phyloP scores from a whole-genome alignment of 768 basidiomycete species.

The Mycena crocata region DNA sequence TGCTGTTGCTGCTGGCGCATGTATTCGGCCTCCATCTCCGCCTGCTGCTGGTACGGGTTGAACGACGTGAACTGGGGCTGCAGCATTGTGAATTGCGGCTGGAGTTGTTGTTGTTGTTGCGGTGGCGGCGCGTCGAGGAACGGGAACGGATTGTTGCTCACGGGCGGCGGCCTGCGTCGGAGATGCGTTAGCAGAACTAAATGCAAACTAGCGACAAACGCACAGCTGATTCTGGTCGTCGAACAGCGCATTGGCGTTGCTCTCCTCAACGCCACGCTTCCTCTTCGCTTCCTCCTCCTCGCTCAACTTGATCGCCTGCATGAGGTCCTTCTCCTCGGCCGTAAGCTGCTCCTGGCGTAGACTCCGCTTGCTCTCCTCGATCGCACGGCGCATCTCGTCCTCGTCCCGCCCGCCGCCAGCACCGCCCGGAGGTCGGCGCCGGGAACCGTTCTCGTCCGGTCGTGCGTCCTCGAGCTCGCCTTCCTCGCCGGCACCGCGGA shows the following conservation, averaged over 20 bases:
- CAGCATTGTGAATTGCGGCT: constrained; percentile 81
- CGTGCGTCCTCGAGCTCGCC: constrained; percentile 54
- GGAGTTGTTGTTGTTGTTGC: constrained; percentile 58
- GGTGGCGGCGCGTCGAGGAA: constrained; percentile 69
- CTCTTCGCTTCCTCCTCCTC: constrained; percentile 91
- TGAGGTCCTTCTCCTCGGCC: constrained; percentile 86
- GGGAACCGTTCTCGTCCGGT: constrained; percentile 60
- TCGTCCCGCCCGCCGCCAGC: constrained; percentile 63
- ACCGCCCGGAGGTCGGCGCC: constrained; percentile 45
- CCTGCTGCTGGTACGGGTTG: constrained; percentile 94
- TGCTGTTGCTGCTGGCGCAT: constrained; percentile 68
- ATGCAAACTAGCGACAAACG: constrained; percentile 41
- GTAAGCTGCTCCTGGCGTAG: constrained; percentile 77
- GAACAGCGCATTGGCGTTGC: constrained; percentile 81
- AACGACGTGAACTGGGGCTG: constrained; percentile 92
- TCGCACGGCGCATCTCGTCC: constrained; percentile 86
- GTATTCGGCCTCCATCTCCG: constrained; percentile 90
- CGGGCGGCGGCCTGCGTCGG: constrained; percentile 43
- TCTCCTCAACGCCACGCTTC: constrained; percentile 75
- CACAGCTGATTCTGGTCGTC: constrained; percentile 89
- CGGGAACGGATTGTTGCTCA: constrained; percentile 69
- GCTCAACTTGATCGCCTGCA: constrained; percentile 85
- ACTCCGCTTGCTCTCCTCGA: constrained; percentile 88
- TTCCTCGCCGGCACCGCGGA: constrained; percentile 63
- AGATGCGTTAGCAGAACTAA: constrained; percentile 24